A percentile compares a stretch with the other conserved stretches of the same genome.
Conservation (phyloP, 495 filamentous ascomycete species). For the Xylaria sp. region DNA sequence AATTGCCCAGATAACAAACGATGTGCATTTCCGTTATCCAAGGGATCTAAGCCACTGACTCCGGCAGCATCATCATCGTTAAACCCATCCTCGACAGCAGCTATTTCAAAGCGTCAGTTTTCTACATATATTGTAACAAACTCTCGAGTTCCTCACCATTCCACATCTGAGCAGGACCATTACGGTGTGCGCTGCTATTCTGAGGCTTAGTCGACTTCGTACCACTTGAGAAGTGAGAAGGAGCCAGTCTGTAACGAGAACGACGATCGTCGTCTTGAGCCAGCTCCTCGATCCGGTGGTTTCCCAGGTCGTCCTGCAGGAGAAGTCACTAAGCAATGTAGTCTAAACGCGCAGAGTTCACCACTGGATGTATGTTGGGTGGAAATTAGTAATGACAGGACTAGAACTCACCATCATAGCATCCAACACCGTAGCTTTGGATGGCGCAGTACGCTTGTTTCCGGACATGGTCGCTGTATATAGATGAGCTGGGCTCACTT, state of each 20-base stretch:
- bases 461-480: conserved; percentile 13
- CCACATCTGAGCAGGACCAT: conserved; percentile 13
- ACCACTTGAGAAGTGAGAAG: background rate
- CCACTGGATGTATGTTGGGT: background rate
- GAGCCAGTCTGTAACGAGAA: background rate
- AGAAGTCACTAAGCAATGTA: background rate
- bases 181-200: background rate
- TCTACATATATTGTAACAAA: background rate
- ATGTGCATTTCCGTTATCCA: conserved; percentile 37
- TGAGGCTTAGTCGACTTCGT: background rate
- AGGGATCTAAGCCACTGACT: conserved; percentile 30
- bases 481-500: background rate
- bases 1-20: conserved; percentile 17
- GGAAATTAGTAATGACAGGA: background rate
- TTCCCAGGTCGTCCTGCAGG: conserved; percentile 35
- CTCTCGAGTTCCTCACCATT: conserved; percentile 20
- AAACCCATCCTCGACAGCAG: conserved; percentile 30
- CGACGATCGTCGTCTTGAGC: background rate
- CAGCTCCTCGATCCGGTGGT: conserved; percentile 33
- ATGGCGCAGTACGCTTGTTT: background rate
- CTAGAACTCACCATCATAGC: conserved; percentile 37
- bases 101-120: conserved; percentile 28
- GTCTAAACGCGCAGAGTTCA: background rate
- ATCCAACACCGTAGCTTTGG: background rate
- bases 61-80: conserved; percentile 33